Evolutionary conservation across 257 asterid genomes (phyloP), one percentile per base, ranked within the genome.

Genomic region (Rehmannia glutinosa): DNA sequence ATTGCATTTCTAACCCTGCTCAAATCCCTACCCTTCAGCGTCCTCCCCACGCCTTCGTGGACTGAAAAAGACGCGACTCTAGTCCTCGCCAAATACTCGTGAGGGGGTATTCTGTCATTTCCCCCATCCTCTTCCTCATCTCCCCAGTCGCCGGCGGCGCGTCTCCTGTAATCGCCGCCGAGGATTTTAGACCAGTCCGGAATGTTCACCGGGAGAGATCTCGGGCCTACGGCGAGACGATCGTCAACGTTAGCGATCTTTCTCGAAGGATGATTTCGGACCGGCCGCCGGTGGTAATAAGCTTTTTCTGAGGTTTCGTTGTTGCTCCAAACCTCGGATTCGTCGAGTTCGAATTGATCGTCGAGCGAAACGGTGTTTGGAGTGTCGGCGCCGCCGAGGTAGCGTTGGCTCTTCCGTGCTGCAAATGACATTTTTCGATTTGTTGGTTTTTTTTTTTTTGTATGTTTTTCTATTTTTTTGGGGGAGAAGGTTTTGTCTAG

Each of bases 21-120:
- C 79, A 93, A 57, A 67, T 93, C 99, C 78, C 99, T 88, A 6
- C 99, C 99, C 60, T 93, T 93, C 1, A 93, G 83, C 33, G 96
- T 92, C 64, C 98, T 76, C 35, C 97, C 96, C 1, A 77, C 51
- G 0, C 97, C 97, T 77, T 91, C 95, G 25, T 91, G 97, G 32
- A 91, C 95, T 16, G 97, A 91, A 33, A 84, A 83, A 1, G 97
- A 86, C 47, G 95, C 87, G 8, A 77, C 88, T 56, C 99, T 69
- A 3, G 83, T 77, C 68, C 92, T 77, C 10, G 97, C 97, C 68
- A 93, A 19, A 42, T 90, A 87, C 72, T 83, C 99, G 70, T 93
- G 99, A 57, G 99, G 98, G 60, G 99, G 97, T 1, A 88, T 25
- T 55, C 75, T 70, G 38, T 69, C 82, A 38, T 82, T 73, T 35